Percentiles rank a stretch among this genome's conserved stretches.
Evolutionary conservation across 176 grass and related monocot genomes (phyloP).

Genomic region (Juncus inflexus): DNA sequence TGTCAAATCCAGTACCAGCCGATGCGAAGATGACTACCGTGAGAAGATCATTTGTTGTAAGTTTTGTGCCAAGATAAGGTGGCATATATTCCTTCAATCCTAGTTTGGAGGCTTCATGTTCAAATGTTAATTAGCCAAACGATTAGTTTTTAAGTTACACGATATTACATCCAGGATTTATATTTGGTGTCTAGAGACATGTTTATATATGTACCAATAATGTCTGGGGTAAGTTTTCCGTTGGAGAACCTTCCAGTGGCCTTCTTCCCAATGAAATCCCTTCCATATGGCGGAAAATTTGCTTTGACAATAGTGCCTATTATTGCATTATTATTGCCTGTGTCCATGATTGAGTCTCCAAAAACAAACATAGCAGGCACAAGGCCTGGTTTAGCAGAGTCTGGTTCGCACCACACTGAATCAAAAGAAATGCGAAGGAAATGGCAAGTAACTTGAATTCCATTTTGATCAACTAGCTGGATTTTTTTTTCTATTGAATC

Average conservation of each 20-base stretch:
- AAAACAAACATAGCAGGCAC: slow-evolving; percentile 43
- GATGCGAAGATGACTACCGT: slow-evolving; percentile 71
- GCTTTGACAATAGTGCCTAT: slow-evolving; percentile 15
- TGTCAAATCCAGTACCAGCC: slow-evolving; percentile 45
- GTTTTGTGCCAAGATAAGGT: slow-evolving; percentile 35
- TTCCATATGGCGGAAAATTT: slow-evolving; percentile 58
- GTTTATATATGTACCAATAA: slow-evolving; percentile 31
- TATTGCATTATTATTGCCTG: slow-evolving; percentile 68
- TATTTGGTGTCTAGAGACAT: neutral
- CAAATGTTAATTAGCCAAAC: neutral
- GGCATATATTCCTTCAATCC: slow-evolving; percentile 57
- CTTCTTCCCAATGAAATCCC: slow-evolving; percentile 37
- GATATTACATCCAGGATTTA: too few species aligned
- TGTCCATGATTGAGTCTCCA: slow-evolving; percentile 63
- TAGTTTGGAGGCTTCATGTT: slow-evolving; percentile 34
- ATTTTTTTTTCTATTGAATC: too few species aligned
- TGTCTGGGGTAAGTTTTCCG: slow-evolving; percentile 46
- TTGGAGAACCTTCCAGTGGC: slow-evolving; percentile 64
- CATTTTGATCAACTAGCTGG: slow-evolving; percentile 1
- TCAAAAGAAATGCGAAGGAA: neutral
- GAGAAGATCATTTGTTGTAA: slow-evolving; percentile 39
- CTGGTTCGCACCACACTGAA: slow-evolving; percentile 2
- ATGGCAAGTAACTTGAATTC: neutral
- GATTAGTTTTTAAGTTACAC: neutral
- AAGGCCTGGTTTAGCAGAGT: slow-evolving; percentile 22